phyloP scores from a whole-genome alignment of 2,329 filamentous ascomycete species.

The Fusarium chuoi region DNA sequence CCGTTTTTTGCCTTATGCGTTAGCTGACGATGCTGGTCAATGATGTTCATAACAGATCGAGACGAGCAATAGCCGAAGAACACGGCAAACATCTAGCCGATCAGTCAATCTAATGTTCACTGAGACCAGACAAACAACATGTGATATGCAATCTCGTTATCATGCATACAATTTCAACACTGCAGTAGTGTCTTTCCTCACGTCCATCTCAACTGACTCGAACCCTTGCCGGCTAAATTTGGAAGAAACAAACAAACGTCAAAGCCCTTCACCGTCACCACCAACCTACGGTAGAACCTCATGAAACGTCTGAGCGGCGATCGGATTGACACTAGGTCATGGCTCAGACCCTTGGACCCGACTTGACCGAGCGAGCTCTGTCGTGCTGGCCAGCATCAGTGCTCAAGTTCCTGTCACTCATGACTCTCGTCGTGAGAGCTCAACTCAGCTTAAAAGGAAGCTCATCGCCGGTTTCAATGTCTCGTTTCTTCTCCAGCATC shows the following conservation, averaged over 20 bases:
- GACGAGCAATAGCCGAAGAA: background rate
- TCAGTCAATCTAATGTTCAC: rapidly evolving
- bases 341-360: conserved; percentile 13
- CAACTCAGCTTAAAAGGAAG: conserved; percentile 23
- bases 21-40: conserved; percentile 11
- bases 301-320: conserved; percentile 34
- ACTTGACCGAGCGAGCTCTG: conserved; percentile 11
- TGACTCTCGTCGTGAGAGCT: background rate
- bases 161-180: background rate
- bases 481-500: conserved; percentile 11
- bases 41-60: background rate
- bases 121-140: background rate
- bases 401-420: background rate
- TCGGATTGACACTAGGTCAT: conserved; percentile 29
- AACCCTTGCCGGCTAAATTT: conserved; percentile 26
- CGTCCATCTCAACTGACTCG: conserved; percentile 17
- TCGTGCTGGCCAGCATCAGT: background rate
- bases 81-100: no score
- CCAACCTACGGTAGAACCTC: conserved; percentile 19
- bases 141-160: conserved; percentile 15
- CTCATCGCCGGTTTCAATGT: conserved; percentile 9
- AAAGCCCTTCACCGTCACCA: conserved; percentile 28
- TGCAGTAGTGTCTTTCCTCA: background rate
- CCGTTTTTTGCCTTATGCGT: background rate
- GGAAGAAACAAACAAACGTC: conserved; percentile 25